Evolutionary conservation across 306 rosid genomes (phyloP).

Genomic region (Bauhinia variegata): DNA sequence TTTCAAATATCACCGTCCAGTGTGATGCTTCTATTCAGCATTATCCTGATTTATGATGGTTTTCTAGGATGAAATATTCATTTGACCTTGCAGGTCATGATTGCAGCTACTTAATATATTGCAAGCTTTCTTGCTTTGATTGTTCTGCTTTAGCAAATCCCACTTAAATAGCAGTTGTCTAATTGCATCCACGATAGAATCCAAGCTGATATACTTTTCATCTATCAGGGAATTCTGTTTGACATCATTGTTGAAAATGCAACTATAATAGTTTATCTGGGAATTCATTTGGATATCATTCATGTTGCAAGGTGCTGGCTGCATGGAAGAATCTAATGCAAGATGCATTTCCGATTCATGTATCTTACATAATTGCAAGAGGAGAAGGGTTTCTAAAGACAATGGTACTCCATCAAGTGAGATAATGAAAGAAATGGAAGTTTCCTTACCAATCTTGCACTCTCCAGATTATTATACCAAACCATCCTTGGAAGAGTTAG

Average conservation of each 20-base stretch:
- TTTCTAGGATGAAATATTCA: background rate
- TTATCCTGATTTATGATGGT: background rate
- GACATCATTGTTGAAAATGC: background rate
- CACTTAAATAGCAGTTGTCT: background rate
- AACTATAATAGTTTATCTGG: constrained; percentile 14
- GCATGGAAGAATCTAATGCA: constrained; percentile 46
- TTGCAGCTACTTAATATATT: background rate
- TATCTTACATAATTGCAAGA: constrained; percentile 43
- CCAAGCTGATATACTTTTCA: constrained; percentile 16
- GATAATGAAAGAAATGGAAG: constrained; percentile 43
- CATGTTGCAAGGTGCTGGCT: constrained; percentile 30
- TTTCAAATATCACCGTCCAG: no score
- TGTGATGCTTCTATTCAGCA: background rate
- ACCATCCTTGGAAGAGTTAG: constrained; percentile 70
- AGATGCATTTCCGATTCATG: constrained; percentile 40
- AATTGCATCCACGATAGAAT: background rate
- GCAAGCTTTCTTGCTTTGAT: constrained; percentile 5
- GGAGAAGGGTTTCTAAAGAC: constrained; percentile 50
- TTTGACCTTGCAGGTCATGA: background rate
- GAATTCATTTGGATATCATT: constrained; percentile 21
- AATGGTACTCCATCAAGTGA: constrained; percentile 24
- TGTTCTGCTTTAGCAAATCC: constrained; percentile 6
- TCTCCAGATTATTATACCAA: constrained; percentile 58
- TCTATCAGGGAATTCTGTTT: background rate
- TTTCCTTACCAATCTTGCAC: constrained; percentile 54